Conservation (phyloP, 225 moss, liverwort and hornwort genomes). For the Asterella californica region DNA sequence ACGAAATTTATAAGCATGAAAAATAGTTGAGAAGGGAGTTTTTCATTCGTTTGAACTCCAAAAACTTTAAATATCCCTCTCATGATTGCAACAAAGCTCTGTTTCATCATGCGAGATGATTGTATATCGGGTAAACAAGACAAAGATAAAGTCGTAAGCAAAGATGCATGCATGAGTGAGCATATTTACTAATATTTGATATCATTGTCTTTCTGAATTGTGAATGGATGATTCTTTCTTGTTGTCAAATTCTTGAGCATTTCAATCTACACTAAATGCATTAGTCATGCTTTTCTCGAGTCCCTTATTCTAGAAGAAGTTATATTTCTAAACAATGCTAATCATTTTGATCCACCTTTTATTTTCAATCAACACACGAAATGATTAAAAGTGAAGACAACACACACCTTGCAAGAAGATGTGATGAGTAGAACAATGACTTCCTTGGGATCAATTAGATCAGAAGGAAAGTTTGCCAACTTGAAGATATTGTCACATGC, state of each 20-base stretch:
- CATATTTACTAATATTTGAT: not conserved
- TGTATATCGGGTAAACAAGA: not conserved
- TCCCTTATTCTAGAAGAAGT: too few relatives aligned
- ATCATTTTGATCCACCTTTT: too few relatives aligned
- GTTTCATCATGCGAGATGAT: not conserved
- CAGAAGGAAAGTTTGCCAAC: constrained; percentile 79
- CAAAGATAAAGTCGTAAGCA: not conserved
- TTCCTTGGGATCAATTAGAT: constrained; percentile 92
- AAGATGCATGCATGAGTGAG: not conserved
- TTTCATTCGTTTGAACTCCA: constrained; percentile 53
- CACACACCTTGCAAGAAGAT: constrained; percentile 42
- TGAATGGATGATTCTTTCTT: too few relatives aligned
- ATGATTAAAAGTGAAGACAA: not conserved
- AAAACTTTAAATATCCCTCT: constrained; percentile 85
- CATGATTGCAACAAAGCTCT: constrained; percentile 63
- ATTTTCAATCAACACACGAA: too few relatives aligned
- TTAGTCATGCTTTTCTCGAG: too few relatives aligned
- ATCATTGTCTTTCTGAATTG: too few relatives aligned
- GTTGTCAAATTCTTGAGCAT: too few relatives aligned
- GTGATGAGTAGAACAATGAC: constrained; percentile 76
- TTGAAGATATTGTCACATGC: constrained; percentile 78
- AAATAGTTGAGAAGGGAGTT: constrained; percentile 50
- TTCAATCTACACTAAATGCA: too few relatives aligned
- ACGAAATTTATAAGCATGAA: constrained; percentile 65
- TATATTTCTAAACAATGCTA: too few relatives aligned